Percentiles rank a stretch among this genome's conserved stretches.
phyloP scores from a whole-genome alignment of 768 basidiomycete species.

The Pleurotus tuoliensis region DNA sequence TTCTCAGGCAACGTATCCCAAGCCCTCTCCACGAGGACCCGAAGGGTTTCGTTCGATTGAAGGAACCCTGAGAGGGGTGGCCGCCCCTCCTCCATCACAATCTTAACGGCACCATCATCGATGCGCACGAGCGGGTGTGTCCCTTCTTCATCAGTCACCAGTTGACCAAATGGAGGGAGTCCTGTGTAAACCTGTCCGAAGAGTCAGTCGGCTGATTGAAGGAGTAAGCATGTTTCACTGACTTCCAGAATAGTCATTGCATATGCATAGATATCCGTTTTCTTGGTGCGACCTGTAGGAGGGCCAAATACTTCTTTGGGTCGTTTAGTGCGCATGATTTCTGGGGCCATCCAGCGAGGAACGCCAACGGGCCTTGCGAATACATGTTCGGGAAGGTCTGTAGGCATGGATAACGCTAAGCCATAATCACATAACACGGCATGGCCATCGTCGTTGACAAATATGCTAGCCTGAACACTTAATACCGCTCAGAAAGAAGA shows the following conservation, averaged over 20 bases:
- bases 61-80: slow-evolving; percentile 15
- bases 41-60: slow-evolving; percentile 4
- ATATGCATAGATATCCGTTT: slow-evolving; percentile 23
- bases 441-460: slow-evolving; percentile 18
- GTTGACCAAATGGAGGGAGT: slow-evolving; percentile 14
- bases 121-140: not conserved
- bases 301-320: slow-evolving; percentile 10
- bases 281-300: slow-evolving; percentile 6
- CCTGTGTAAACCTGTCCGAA: slow-evolving; percentile 16
- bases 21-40: slow-evolving; percentile 11
- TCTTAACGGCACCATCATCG: slow-evolving; percentile 19
- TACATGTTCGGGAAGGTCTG: not conserved
- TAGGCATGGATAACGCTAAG: slow-evolving; percentile 11
- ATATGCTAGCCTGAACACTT: slow-evolving; percentile 21
- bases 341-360: slow-evolving; percentile 28
- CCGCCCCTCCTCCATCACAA: slow-evolving; percentile 14
- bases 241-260: slow-evolving; percentile 25
- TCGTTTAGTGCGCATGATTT: slow-evolving; percentile 19
- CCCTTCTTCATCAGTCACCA: not conserved
- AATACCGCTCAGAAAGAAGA: not conserved
- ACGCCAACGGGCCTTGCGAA: slow-evolving; percentile 19
- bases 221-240: not conserved
- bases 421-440: slow-evolving; percentile 25
- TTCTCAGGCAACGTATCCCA: slow-evolving; percentile 14
- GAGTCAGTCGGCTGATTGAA: not conserved